A percentile compares a stretch with the other conserved stretches of the same genome.
phyloP scores from a whole-genome alignment of 768 basidiomycete genomes.

The Rhodotorula graminis region DNA sequence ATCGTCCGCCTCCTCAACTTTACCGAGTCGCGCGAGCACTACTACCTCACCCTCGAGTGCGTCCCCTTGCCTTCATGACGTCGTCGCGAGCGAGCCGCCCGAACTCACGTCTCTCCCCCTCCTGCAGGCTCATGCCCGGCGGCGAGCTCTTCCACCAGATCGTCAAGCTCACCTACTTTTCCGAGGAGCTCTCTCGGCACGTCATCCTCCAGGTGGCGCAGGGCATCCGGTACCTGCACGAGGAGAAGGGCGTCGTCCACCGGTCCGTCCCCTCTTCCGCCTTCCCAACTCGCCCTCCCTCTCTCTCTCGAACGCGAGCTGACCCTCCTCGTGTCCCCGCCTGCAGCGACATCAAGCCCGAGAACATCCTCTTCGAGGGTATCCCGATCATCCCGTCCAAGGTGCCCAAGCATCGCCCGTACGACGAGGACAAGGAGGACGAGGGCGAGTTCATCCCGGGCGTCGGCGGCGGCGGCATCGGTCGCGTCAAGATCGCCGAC shows the following conservation, averaged over 20 bases:
- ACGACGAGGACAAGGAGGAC: slow-evolving; percentile 97
- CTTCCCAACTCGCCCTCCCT: background rate
- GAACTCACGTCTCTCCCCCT: background rate
- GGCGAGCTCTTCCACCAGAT: slow-evolving; percentile 99
- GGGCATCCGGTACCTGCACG: slow-evolving; percentile 90
- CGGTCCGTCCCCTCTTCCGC: slow-evolving; percentile 51
- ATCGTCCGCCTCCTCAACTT: slow-evolving; percentile 89
- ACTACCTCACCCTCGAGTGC: slow-evolving; percentile 90
- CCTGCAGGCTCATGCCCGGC: slow-evolving; percentile 82
- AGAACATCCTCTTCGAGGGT: slow-evolving; percentile 87
- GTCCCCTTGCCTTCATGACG: slow-evolving; percentile 42
- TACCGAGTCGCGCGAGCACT: slow-evolving; percentile 85
- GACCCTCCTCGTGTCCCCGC: background rate
- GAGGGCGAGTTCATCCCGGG: slow-evolving; percentile 93
- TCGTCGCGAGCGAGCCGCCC: too few species aligned
- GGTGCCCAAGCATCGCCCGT: slow-evolving; percentile 67
- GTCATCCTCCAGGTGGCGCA: slow-evolving; percentile 79
- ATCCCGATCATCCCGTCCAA: slow-evolving; percentile 88
- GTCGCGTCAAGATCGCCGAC: slow-evolving; percentile 96
- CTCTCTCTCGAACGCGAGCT: background rate
- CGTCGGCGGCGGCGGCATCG: slow-evolving; percentile 93
- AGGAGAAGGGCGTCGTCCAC: slow-evolving; percentile 95
- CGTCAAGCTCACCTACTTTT: slow-evolving; percentile 98
- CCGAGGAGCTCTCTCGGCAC: slow-evolving; percentile 92
- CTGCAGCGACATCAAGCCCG: slow-evolving; percentile 86